Evolutionary conservation across 2,329 filamentous ascomycete species (phyloP), one percentile per base, ranked within the genome.

Genomic region (Aspergillus calidoustus): DNA sequence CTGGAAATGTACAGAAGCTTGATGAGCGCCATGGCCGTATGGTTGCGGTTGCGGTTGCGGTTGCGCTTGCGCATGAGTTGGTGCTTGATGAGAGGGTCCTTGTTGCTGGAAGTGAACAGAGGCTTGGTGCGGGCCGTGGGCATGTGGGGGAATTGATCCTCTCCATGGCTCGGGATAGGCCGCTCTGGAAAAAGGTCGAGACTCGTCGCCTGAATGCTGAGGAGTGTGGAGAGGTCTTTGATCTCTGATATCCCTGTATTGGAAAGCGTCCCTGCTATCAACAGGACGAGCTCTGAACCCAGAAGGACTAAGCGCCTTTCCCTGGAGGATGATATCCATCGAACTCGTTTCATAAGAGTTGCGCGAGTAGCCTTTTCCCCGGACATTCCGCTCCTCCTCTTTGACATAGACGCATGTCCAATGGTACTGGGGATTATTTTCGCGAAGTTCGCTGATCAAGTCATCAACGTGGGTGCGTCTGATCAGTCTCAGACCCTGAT

Each of bases 401-500:
- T 75, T 72, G 25, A 75, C 69, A 63, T 77, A 78, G n/a, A 72
- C 75, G 52, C 70, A 76, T n/a, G 64, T 72, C 75, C 77, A 79
- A 61, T 76, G 70, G 17, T 74, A 76, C 4, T 67, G 66, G 17
- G 68, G 66, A 34, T 78, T 71, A 17, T 60, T 63, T 5, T 63
- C 61, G 47, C 69, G 72, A 46, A 72, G 71, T 49, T 76, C 73
- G 17, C 72, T 65, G 17, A 80, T 72, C 25, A 80, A 60, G 19
- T 69, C 65, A 23, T 76, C 72, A 46, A 80, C 72, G 62, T 77
- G 76, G 7, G 66, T 61, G 4, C 72, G 72, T 41, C 73, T 76
- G 25, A 64, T 50, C 17, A 65, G 64, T 1, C 70, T 69, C 3
- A 80, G 59, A 1, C 38, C 64, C 23, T 70, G 67, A 47, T 76